Evolutionary conservation across 441 rosid genomes (phyloP).

Genomic region (Gossypium laxum): DNA sequence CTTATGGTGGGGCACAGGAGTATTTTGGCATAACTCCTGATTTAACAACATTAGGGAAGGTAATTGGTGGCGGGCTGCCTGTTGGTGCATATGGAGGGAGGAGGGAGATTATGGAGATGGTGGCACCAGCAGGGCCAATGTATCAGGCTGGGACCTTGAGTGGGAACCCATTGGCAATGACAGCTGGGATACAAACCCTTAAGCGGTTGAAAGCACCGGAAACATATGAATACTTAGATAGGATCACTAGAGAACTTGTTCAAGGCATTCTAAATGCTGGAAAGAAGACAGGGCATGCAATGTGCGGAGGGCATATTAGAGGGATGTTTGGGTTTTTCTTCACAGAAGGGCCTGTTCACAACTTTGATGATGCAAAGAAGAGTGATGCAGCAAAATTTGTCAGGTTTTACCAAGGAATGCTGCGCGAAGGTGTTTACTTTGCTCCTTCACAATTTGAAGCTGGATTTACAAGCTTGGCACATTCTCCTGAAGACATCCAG

Average conservation of each 20-base stretch:
- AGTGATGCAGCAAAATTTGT: constrained; percentile 68
- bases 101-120: constrained; percentile 84
- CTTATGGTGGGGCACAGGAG: constrained; percentile 87
- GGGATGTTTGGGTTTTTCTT: constrained; percentile 97
- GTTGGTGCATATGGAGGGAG: constrained; percentile 96
- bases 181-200: constrained; percentile 75
- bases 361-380: constrained; percentile 68
- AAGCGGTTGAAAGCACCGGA: constrained; percentile 63
- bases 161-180: constrained; percentile 87
- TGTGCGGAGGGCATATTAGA: constrained; percentile 61
- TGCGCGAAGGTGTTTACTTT: constrained; percentile 76
- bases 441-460: constrained; percentile 91
- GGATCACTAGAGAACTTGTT: constrained; percentile 56
- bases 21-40: constrained; percentile 71
- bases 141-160: constrained; percentile 95
- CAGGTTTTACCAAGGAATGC: constrained; percentile 64
- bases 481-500: constrained; percentile 55
- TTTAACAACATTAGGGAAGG: constrained; percentile 75
- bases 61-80: constrained; percentile 90
- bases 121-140: constrained; percentile 92
- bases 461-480: constrained; percentile 84
- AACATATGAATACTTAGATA: constrained; percentile 62
- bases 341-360: constrained; percentile 66
- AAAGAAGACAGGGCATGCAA: constrained; percentile 70
- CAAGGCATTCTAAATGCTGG: constrained; percentile 68